Conservation (phyloP, 164 flowering plant species). For the Chimonanthus salicifolius region DNA sequence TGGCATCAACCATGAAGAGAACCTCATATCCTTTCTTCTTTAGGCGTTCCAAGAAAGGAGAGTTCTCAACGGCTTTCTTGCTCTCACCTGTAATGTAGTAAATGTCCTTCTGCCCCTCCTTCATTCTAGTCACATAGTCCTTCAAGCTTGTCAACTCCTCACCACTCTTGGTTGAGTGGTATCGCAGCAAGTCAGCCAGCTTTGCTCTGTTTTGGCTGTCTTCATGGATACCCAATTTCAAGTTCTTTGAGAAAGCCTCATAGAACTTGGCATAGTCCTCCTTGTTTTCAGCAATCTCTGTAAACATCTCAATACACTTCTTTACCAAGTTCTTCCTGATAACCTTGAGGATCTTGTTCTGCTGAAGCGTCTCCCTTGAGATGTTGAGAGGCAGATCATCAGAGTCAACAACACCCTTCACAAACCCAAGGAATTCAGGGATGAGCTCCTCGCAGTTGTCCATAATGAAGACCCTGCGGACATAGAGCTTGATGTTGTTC, state of each 20-base stretch:
- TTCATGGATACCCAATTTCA: conserved; percentile 65
- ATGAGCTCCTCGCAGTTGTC: conserved; percentile 65
- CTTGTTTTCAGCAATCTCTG: conserved; percentile 58
- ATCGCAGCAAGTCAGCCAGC: conserved; percentile 53
- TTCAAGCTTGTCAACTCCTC: conserved; percentile 70
- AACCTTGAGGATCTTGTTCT: conserved; percentile 65
- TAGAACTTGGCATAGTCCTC: conserved; percentile 60
- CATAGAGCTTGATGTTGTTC: conserved; percentile 66
- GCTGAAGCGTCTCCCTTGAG: conserved; percentile 58
- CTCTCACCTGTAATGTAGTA: conserved; percentile 71
- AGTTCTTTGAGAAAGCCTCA: conserved; percentile 54
- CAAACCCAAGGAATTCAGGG: conserved; percentile 50
- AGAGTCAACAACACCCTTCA: conserved; percentile 60
- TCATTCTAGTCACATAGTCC: conserved; percentile 72
- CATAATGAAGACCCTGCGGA: conserved; percentile 54
- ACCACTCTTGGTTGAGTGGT: conserved; percentile 60
- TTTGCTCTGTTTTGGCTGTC: conserved; percentile 57
- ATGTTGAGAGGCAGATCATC: conserved; percentile 64
- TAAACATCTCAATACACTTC: conserved; percentile 72
- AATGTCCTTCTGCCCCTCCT: conserved; percentile 59
- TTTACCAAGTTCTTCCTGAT: conserved; percentile 65
- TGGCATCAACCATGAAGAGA: conserved; percentile 65
- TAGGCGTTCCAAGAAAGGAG: conserved; percentile 60
- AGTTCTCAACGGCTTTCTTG: conserved; percentile 67
- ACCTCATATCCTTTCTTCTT: conserved; percentile 69